Evolutionary conservation across 139 green algal genomes (phyloP).

Genomic region (Chlorella vulgaris): DNA sequence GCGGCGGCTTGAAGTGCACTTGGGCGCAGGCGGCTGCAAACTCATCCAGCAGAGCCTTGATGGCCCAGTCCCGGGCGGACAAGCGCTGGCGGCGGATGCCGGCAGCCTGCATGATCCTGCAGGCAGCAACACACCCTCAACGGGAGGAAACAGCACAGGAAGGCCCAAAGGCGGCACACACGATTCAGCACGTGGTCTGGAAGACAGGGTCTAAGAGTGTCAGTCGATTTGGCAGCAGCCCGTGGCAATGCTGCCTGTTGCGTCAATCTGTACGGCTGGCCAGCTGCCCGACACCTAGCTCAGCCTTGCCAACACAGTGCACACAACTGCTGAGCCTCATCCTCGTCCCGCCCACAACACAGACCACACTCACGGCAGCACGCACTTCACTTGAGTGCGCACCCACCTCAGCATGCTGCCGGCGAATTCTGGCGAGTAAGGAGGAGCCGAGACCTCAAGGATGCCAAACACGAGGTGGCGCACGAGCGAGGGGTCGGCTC

Average conservation of each 20-base stretch:
- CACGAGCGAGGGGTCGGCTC: slow-evolving; percentile 49
- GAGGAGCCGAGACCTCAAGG: slow-evolving; percentile 44
- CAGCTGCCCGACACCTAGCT: too few species aligned
- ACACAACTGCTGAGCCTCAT: too few species aligned
- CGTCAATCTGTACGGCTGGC: too few species aligned
- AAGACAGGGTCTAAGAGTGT: too few species aligned
- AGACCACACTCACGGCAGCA: neutral
- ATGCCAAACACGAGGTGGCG: slow-evolving; percentile 51
- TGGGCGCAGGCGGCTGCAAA: slow-evolving; percentile 36
- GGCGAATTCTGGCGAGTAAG: slow-evolving; percentile 56
- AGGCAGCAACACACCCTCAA: neutral
- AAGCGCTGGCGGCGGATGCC: slow-evolving; percentile 38
- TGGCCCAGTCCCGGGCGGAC: slow-evolving; percentile 13
- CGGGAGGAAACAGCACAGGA: neutral
- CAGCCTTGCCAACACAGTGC: too few species aligned
- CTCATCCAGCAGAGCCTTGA: slow-evolving; percentile 47
- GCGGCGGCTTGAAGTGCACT: slow-evolving; percentile 37
- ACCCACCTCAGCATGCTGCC: slow-evolving; percentile 28
- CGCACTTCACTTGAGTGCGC: too few species aligned
- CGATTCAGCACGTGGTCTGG: too few species aligned
- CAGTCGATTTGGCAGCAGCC: too few species aligned
- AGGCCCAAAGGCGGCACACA: neutral
- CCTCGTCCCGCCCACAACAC: neutral
- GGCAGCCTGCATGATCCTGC: slow-evolving; percentile 43
- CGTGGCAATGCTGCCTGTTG: too few species aligned